phyloP scores from a whole-genome alignment of 2,329 filamentous ascomycete genomes.

The Diaporthe destruens region DNA sequence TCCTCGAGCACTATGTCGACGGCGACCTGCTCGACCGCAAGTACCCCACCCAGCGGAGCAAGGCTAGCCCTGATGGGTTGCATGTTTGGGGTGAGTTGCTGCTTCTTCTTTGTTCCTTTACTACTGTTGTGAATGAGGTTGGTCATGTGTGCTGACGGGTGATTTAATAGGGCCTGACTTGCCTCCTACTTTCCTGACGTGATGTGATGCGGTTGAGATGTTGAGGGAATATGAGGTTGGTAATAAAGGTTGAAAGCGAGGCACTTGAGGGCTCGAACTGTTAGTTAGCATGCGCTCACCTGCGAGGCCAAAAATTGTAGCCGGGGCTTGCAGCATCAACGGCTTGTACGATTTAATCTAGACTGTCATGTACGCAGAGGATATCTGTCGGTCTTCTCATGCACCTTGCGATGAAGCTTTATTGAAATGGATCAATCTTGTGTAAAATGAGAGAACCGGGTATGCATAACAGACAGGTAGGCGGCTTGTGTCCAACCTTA shows the following conservation, averaged over 20 bases:
- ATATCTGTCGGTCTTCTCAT: too few species aligned
- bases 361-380: neutral
- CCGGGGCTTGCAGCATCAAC: neutral
- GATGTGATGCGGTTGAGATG: neutral
- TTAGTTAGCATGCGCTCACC: neutral
- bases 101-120: too few species aligned
- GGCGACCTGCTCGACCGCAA: slow-evolving; percentile 73
- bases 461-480: too few species aligned
- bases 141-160: slow-evolving; percentile 21
- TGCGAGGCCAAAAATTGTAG: neutral
- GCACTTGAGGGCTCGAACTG: too few species aligned
- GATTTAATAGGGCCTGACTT: slow-evolving; percentile 46
- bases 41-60: slow-evolving; percentile 59
- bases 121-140: neutral
- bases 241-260: neutral
- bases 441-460: too few species aligned
- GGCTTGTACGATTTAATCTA: too few species aligned
- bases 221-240: neutral
- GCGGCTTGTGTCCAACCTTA: too few species aligned
- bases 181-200: slow-evolving; percentile 47
- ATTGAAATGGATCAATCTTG: too few species aligned
- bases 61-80: slow-evolving; percentile 56
- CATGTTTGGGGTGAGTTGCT: slow-evolving; percentile 59
- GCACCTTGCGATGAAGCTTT: too few species aligned
- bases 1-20: slow-evolving; percentile 79